phyloP scores from a whole-genome alignment of 306 rosid species.

The Cucumis hystrix region DNA sequence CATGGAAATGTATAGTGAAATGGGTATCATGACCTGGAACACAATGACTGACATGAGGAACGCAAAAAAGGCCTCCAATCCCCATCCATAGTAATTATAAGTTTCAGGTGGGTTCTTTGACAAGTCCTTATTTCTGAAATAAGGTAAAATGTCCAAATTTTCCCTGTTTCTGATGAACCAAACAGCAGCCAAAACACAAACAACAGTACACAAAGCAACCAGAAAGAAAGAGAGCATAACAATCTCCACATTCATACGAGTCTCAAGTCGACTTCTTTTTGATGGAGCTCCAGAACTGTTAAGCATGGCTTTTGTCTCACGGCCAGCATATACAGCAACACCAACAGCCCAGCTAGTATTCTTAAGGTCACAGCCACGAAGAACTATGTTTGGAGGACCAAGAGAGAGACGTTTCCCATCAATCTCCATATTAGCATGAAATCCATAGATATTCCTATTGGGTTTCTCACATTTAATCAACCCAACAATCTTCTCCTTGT shows the following conservation, averaged over 20 bases:
- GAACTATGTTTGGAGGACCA: constrained; percentile 80
- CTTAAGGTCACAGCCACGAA: constrained; percentile 88
- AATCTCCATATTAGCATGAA: constrained; percentile 69
- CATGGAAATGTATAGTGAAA: constrained; percentile 88
- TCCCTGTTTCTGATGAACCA: constrained; percentile 53
- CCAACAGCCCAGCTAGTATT: constrained; percentile 79
- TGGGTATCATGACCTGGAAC: constrained; percentile 92
- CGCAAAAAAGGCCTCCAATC: constrained; percentile 53
- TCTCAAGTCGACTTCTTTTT: constrained; percentile 86
- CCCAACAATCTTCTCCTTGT: constrained; percentile 41
- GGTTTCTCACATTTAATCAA: constrained; percentile 86
- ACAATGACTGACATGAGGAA: constrained; percentile 94
- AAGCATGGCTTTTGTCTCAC: constrained; percentile 92
- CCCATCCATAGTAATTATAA: constrained; percentile 67
- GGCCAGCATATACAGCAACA: constrained; percentile 75
- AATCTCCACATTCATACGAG: constrained; percentile 81
- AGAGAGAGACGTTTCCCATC: constrained; percentile 71
- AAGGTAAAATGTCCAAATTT: constrained; percentile 39
- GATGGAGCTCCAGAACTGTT: constrained; percentile 95
- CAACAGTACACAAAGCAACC: constrained; percentile 48
- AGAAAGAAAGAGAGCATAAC: constrained; percentile 69
- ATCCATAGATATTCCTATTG: constrained; percentile 85
- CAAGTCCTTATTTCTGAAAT: constrained; percentile 48
- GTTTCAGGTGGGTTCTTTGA: constrained; percentile 11
- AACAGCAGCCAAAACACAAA: constrained; percentile 60